Base-by-base conservation (phyloP, 139 green algal genomes). In the Pseudopediastrum boryanum region DNA sequence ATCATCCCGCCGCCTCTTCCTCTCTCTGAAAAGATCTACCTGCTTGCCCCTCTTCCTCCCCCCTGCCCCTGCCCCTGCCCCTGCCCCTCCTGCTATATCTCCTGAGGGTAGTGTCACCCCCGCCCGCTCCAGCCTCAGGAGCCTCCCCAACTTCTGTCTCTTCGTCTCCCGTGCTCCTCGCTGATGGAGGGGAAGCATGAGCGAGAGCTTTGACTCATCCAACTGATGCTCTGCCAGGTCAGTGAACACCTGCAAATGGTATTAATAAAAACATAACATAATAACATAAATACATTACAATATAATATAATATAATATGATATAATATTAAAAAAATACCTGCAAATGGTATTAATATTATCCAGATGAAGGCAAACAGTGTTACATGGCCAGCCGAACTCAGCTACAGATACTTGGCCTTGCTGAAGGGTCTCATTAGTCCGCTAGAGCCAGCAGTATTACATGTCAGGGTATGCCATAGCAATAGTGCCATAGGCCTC, bases 111-210 rank as follows among this genome's bases (percentile, higher is more conserved):
- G 10, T 9, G 44, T 27, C 6, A 91, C 25, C 4, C 93, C 93
- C 25, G 89, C 84, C 0, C 90, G 74, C 83, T 94, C 72, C 65
- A 93, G 76, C 52, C 82, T 71, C 48, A 95, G 82, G 35, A 83
- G 91, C 0, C 86, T 74, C 43, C 71, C 72, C 72, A 96, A 77
- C 25, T 81, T 79, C 88, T 97, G 85, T 79, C 87, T 87, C 81
- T 94, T 94, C 16, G 91, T 95, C 70, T 94, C 89, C 51, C 71
- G 81, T 19, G 89, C 84, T 12, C 92, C 91, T 0, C 80, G 85
- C 51, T 87, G 63, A 51, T 91, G 83, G 43, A 91, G 41, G 3
- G 89, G 85, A 2, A 87, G 85, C 85, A 95, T 63, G 46, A 91
- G 36, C 6, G 71, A 43, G 27, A 90, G 80, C 52, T 42, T n/a